Evolutionary conservation across 306 rosid genomes (phyloP).

Genomic region (Styphnolobium japonicum): DNA sequence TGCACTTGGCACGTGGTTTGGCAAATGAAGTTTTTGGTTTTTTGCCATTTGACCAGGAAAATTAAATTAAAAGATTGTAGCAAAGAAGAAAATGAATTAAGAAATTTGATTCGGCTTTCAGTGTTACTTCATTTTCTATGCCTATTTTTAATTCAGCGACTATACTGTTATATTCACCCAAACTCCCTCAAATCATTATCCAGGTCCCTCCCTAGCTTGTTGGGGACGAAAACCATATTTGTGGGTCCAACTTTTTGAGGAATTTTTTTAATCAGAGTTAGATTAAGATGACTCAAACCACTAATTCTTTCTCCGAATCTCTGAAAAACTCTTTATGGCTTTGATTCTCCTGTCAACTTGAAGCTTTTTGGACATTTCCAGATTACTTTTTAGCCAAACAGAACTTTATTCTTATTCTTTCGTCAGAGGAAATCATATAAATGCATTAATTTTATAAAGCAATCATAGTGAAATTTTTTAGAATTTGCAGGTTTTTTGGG

Average conservation of each 20-base stretch:
- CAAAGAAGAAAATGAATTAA: too few relatives aligned
- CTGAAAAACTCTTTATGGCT: slow-evolving; percentile 31
- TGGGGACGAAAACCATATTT: too few relatives aligned
- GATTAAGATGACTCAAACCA: background rate
- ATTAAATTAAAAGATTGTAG: too few relatives aligned
- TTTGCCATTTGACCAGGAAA: too few relatives aligned
- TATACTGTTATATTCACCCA: background rate
- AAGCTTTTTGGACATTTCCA: slow-evolving; percentile 41
- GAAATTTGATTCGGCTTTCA: too few relatives aligned
- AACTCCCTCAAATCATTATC: background rate
- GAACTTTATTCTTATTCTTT: slow-evolving; percentile 41
- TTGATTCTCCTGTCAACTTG: slow-evolving; percentile 39
- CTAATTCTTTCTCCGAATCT: slow-evolving; percentile 17
- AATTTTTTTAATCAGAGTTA: background rate
- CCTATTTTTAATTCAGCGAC: too few relatives aligned
- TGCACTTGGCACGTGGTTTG: too few relatives aligned
- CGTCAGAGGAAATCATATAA: background rate
- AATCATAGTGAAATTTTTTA: background rate
- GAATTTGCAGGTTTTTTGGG: too few relatives aligned
- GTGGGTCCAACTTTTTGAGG: slow-evolving; percentile 12
- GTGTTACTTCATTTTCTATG: too few relatives aligned
- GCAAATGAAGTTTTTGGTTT: too few relatives aligned
- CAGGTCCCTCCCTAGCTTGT: too few relatives aligned
- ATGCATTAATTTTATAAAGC: background rate
- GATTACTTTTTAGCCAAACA: slow-evolving; percentile 20